These are phyloP conservation scores for Sporothrix pseudoabietina DNA, from an alignment of 2,329 filamentous ascomycete species.

Conservation along the genomic window DNA sequence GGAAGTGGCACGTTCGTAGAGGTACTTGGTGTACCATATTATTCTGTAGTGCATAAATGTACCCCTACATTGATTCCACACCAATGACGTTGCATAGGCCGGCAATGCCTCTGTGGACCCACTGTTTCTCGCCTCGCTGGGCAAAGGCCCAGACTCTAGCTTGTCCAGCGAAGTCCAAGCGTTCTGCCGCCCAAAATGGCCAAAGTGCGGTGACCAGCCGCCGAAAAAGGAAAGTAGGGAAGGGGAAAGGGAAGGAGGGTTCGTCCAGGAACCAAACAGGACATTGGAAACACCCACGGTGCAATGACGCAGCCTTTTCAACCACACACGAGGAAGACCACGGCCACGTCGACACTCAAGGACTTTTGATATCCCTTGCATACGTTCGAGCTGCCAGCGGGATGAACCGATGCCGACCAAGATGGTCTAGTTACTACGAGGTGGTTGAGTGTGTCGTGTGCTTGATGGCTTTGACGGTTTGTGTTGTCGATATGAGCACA, in stretches of 20 bases:
- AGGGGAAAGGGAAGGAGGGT: neutral
- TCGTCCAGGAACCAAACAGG: constrained; percentile 27
- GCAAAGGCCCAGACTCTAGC: neutral
- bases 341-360: neutral
- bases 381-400: neutral
- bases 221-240: neutral
- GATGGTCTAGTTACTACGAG: neutral
- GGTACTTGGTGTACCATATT: neutral
- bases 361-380: neutral
- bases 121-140: constrained; percentile 4
- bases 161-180: too few species aligned
- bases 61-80: constrained; percentile 14
- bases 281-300: constrained; percentile 21
- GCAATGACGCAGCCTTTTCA: neutral
- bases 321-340: neutral
- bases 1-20: neutral
- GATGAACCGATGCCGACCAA: neutral
- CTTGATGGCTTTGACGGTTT: neutral
- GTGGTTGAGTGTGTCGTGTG: neutral
- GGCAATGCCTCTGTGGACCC: constrained; percentile 11
- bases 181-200: neutral
- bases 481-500: too few species aligned
- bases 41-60: neutral
- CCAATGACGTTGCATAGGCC: constrained; percentile 15
- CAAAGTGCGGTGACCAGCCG: neutral